Base-by-base conservation (phyloP, 192 early-diverging fungal species). In the Coemansia interrupta region DNA sequence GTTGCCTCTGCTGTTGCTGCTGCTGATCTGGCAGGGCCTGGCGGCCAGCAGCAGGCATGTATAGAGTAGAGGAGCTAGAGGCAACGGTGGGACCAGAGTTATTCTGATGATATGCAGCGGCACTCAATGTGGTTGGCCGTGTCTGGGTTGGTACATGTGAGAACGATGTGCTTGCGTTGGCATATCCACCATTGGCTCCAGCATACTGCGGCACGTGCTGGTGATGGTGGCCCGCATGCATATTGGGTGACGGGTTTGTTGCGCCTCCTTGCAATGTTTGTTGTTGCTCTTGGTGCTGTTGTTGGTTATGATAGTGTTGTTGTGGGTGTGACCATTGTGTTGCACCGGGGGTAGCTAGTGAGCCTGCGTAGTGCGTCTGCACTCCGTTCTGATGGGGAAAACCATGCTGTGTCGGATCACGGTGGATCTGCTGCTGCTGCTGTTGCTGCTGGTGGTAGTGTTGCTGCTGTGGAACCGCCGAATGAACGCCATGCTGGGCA, bases 1-100 rank as follows among this genome's bases (percentile, higher is more conserved):
- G 65, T 46, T 63, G 62, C 22, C 61, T 54, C 26, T 70, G 63
- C 45, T 26, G 60, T 4, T 36, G 54, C 40, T 65, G 63, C 52
- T 55, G 52, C 32, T 36, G 32, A 7, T 36, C 32, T 2, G 5
- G 32, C 9, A 36, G 10, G 32, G 10, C 32, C 32, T 36, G 32
- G 9, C 32, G 32, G 9, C 32, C 32, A 36, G 32, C 32, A 22
- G 39, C 44, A 46, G 68, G 20, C 20, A 26, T 48, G 26, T 42
- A 43, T 36, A 36, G 23, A 40, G 56, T 44, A 20, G 51, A 45
- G 22, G 49, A 36, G 65, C 22, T 23, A 18, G 46, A 48, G 11
- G 20, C 46, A 8, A 14, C 19, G 24, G 46, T 22, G 32, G 5
- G 3, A 11, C 32, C 32, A 36, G 32, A 36, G 32, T 36, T 36